phyloP scores from a whole-genome alignment of 2,329 filamentous ascomycete genomes.

The Ascochyta viciae-villosae region DNA sequence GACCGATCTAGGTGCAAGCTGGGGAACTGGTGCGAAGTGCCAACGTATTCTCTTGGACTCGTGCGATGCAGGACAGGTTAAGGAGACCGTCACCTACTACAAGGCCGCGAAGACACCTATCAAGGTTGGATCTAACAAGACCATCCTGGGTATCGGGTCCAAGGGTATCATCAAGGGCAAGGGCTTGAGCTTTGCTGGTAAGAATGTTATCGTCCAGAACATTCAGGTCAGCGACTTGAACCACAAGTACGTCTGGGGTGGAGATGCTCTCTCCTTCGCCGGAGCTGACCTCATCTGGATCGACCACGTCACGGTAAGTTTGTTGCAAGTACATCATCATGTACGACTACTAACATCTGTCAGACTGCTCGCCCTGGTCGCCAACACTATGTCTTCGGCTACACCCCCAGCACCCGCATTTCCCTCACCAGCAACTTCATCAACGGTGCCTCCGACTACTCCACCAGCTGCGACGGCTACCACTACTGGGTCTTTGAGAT shows the following conservation, averaged over 20 bases:
- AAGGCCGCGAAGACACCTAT: constrained; percentile 37
- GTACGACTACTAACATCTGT: neutral
- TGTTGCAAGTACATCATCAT: neutral
- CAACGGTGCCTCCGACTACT: constrained; percentile 22
- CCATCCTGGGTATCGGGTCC: constrained; percentile 50
- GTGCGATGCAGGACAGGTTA: neutral
- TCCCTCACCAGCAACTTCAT: constrained; percentile 28
- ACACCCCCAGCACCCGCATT: constrained; percentile 17
- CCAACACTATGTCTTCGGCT: constrained; percentile 23
- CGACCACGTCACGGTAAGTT: constrained; percentile 30
- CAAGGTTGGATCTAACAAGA: constrained; percentile 50
- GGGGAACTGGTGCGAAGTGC: constrained; percentile 22
- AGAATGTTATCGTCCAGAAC: constrained; percentile 50
- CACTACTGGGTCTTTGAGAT: constrained; percentile 30
- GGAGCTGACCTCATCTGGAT: constrained; percentile 44
- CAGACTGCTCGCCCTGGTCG: constrained; percentile 20
- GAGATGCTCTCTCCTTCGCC: constrained; percentile 45
- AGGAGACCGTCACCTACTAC: constrained; percentile 37
- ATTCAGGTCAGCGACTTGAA: constrained; percentile 47
- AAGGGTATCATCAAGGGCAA: constrained; percentile 51
- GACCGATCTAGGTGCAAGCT: constrained; percentile 11
- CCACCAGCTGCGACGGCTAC: constrained; percentile 26
- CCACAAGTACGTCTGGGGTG: constrained; percentile 48
- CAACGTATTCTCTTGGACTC: constrained; percentile 32
- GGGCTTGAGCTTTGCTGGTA: constrained; percentile 46